These are phyloP conservation scores for Kuraishia floccosa DNA, from an alignment of 805 yeast species.

Conservation along the genomic window DNA sequence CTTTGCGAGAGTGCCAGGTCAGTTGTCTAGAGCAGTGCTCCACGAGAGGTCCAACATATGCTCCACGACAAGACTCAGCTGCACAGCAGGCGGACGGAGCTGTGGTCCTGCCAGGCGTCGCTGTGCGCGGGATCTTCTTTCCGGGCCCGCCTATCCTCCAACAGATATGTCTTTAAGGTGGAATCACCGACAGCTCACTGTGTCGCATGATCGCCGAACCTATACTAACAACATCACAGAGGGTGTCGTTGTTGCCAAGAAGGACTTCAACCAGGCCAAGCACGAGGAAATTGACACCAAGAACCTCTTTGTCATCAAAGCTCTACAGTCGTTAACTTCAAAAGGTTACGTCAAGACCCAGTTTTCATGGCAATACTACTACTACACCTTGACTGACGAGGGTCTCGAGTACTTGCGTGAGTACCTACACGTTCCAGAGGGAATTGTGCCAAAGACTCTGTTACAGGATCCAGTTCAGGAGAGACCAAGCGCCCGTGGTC, in stretches of 20 bases:
- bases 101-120: no score
- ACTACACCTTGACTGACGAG: slow-evolving; percentile 99
- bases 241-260: slow-evolving; percentile 99
- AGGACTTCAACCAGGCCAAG: slow-evolving; percentile 94
- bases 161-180: no score
- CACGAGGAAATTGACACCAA: slow-evolving; percentile 98
- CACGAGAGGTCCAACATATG: no score
- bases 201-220: background rate
- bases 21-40: no score
- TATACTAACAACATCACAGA: slow-evolving; percentile 45
- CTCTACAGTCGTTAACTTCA: slow-evolving; percentile 97
- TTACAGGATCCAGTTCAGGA: slow-evolving; percentile 89
- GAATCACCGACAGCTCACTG: no score
- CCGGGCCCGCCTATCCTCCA: no score
- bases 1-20: no score
- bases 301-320: slow-evolving; percentile 97
- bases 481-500: slow-evolving; percentile 28
- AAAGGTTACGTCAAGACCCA: slow-evolving; percentile 99
- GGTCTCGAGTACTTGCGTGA: slow-evolving; percentile 98
- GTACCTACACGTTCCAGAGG: slow-evolving; percentile 97
- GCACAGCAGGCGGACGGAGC: no score
- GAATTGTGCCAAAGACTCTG: slow-evolving; percentile 97
- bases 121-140: no score
- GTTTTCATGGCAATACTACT: slow-evolving; percentile 99
- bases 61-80: no score